Evolutionary conservation across 73 alveolate genomes (phyloP).

Genomic region (Tetrahymena elliotti): DNA sequence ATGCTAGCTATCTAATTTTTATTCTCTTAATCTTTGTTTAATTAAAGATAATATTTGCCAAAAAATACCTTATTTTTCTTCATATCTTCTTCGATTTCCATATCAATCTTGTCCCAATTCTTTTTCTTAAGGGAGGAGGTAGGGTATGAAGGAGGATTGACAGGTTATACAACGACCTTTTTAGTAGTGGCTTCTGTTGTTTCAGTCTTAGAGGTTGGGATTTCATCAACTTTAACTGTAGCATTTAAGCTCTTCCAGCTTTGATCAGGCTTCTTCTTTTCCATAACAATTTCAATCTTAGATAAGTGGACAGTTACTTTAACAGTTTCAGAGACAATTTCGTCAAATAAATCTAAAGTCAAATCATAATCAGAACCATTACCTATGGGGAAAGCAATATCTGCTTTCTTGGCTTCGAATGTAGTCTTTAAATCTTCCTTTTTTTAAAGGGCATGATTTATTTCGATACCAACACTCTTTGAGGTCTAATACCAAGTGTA

Average conservation of each 20-base stretch:
- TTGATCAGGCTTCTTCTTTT: conserved; percentile 6
- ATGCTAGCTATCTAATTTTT: neutral
- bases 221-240: neutral
- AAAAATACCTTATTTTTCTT: conserved; percentile 81
- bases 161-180: neutral
- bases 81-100: conserved; percentile 83
- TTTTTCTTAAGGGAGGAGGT: conserved; percentile 67
- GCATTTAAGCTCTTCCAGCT: neutral
- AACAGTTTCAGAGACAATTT: conserved; percentile 11
- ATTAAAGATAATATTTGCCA: neutral
- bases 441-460: conserved; percentile 8
- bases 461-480: conserved; percentile 26
- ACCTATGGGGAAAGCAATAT: conserved; percentile 10
- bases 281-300: conserved; percentile 33
- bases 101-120: conserved; percentile 91
- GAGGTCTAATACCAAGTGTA: conserved; percentile 34
- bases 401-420: conserved; percentile 7
- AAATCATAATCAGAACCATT: conserved; percentile 5
- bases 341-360: conserved; percentile 26
- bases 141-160: conserved; percentile 82
- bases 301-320: conserved; percentile 28
- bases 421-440: conserved; percentile 12
- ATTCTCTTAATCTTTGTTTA: neutral
- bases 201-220: conserved; percentile 7
- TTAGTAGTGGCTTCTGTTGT: neutral